phyloP scores from a whole-genome alignment of 2,329 filamentous ascomycete genomes.

The Colletotrichum scovillei region DNA sequence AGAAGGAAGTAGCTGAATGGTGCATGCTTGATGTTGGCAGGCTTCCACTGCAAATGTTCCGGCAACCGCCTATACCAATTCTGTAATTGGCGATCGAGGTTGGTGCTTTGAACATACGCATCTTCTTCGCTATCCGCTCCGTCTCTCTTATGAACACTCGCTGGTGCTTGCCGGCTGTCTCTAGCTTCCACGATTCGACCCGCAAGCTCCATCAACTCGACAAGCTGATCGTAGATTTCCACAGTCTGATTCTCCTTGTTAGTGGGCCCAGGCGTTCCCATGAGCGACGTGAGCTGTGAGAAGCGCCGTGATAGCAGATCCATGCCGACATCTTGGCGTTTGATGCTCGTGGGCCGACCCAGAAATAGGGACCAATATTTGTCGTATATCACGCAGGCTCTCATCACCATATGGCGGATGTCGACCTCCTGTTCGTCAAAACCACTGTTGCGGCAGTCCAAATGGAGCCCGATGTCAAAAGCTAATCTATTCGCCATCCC shows the following conservation, averaged over 20 bases:
- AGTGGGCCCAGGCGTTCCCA: constrained; percentile 45
- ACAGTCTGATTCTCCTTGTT: constrained; percentile 37
- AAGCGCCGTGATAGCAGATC: constrained; percentile 59
- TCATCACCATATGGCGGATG: constrained; percentile 62
- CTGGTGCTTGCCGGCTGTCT: constrained; percentile 49
- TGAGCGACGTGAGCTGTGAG: constrained; percentile 52
- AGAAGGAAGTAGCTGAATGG: constrained; percentile 64
- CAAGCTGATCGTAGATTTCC: constrained; percentile 62
- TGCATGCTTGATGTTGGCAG: constrained; percentile 60
- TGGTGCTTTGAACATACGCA: constrained; percentile 61
- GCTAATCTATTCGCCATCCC: constrained; percentile 58
- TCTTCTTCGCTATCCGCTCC: constrained; percentile 52
- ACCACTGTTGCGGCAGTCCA: constrained; percentile 54
- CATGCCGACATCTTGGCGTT: constrained; percentile 61
- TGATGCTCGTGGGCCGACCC: constrained; percentile 64
- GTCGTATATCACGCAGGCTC: constrained; percentile 64
- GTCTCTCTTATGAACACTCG: constrained; percentile 42
- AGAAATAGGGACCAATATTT: constrained; percentile 67
- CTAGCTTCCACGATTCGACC: constrained; percentile 61
- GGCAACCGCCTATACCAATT: constrained; percentile 65
- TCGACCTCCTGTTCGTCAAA: constrained; percentile 58
- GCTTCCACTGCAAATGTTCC: constrained; percentile 60
- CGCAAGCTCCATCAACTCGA: constrained; percentile 67
- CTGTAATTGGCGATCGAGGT: constrained; percentile 63
- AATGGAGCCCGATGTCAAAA: constrained; percentile 61